phyloP scores from a whole-genome alignment of 148 eudicot species.

The Heliamphora exappendiculata region DNA sequence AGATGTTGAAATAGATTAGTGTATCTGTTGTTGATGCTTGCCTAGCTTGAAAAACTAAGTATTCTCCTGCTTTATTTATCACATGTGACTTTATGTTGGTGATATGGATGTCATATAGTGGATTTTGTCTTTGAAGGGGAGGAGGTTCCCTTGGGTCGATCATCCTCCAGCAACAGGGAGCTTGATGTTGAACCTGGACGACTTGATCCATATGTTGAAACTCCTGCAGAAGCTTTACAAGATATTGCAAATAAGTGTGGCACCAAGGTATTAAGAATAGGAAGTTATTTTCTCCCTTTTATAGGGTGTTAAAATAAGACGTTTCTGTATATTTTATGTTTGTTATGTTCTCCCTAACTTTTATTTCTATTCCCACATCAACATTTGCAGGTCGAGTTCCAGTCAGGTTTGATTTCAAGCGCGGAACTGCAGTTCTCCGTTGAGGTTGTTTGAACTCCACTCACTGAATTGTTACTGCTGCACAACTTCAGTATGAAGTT shows the following conservation, averaged over 20 bases:
- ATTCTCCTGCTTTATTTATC: not conserved
- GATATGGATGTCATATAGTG: not conserved
- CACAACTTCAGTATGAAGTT: not conserved
- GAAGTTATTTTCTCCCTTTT: too few relatives aligned
- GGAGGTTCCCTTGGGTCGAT: constrained; percentile 41
- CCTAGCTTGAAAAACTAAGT: not conserved
- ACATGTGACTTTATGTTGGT: not conserved
- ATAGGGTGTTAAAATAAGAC: not conserved
- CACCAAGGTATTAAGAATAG: constrained; percentile 89
- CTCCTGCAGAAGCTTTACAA: constrained; percentile 63
- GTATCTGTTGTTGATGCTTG: not conserved
- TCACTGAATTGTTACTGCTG: not conserved
- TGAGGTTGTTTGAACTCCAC: constrained; percentile 44
- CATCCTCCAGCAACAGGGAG: constrained; percentile 54
- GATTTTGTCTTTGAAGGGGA: constrained; percentile 48
- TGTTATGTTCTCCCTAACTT: not conserved
- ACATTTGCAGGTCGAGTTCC: constrained; percentile 68
- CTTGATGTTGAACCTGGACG: constrained; percentile 51
- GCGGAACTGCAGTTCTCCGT: constrained; percentile 55
- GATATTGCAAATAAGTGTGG: constrained; percentile 85
- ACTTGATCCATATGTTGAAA: constrained; percentile 36
- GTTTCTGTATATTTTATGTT: too few relatives aligned
- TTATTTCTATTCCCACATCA: not conserved
- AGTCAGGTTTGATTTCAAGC: constrained; percentile 38
- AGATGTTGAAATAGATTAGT: not conserved